phyloP scores from a whole-genome alignment of 2,329 filamentous ascomycete species.

The Tolypocladium capitatum region DNA sequence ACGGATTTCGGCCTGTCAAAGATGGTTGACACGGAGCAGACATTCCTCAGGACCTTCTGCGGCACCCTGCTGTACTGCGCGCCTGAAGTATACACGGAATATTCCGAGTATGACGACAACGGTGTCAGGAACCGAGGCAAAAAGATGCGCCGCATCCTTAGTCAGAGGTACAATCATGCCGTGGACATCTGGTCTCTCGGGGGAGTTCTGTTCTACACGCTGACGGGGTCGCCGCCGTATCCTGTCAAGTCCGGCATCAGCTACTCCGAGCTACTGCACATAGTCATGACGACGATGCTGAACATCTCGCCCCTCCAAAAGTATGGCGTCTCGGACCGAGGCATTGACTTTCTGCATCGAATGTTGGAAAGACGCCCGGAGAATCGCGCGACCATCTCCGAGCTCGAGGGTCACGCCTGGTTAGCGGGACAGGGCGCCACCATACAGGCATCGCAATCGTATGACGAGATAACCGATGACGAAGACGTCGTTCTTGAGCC shows the following conservation, averaged over 20 bases:
- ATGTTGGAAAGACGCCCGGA: conserved; percentile 77
- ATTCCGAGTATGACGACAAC: conserved; percentile 53
- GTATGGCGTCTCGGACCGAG: conserved; percentile 46
- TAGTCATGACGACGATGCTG: conserved; percentile 69
- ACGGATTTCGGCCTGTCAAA: conserved; percentile 97
- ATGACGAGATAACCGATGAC: conserved; percentile 50
- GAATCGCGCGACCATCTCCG: conserved; percentile 56
- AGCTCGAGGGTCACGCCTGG: conserved; percentile 65
- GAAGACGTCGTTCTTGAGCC: conserved; percentile 42
- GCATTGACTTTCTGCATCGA: conserved; percentile 59
- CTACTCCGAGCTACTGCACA: conserved; percentile 67
- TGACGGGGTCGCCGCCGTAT: conserved; percentile 73
- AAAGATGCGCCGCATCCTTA: conserved; percentile 44
- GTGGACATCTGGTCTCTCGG: conserved; percentile 96
- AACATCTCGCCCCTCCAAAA: conserved; percentile 51
- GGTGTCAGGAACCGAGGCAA: conserved; percentile 50
- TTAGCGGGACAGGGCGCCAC: conserved; percentile 27
- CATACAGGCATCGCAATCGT: conserved; percentile 29
- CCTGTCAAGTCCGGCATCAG: conserved; percentile 62
- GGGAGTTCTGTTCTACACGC: conserved; percentile 75
- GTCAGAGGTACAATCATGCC: conserved; percentile 70
- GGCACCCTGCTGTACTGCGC: conserved; percentile 93
- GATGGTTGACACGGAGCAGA: conserved; percentile 78
- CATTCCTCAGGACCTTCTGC: conserved; percentile 91
- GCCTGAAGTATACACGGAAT: conserved; percentile 83